These are phyloP conservation scores for Tetrahymena elliotti DNA, from an alignment of 73 alveolate species.

Conservation along the genomic window DNA sequence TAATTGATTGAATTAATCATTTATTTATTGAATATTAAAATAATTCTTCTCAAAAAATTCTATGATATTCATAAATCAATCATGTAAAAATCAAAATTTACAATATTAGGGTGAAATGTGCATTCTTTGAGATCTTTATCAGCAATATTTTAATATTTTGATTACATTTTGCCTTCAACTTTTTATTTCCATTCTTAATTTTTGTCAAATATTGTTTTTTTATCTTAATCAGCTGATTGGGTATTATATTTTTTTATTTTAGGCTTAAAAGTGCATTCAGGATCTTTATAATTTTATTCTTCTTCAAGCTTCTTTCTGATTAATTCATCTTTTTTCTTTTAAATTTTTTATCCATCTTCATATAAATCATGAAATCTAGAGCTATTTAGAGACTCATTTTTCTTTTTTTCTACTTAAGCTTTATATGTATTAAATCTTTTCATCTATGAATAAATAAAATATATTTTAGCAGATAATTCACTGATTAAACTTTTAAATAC, in stretches of 20 bases:
- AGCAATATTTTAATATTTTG: not conserved
- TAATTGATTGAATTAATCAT: not conserved
- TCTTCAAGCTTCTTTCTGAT: not conserved
- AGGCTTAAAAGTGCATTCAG: not conserved
- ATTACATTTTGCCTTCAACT: not conserved
- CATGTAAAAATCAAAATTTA: not conserved
- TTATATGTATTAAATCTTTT: not conserved
- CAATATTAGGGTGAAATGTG: not conserved
- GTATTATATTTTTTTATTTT: not conserved
- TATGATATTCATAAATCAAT: too few relatives aligned
- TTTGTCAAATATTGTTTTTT: not conserved
- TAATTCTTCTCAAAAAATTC: not conserved
- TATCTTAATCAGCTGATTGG: not conserved
- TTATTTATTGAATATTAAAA: too few relatives aligned
- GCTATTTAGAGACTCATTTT: not conserved
- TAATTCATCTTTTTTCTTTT: not conserved
- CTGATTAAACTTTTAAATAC: not conserved
- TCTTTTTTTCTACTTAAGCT: not conserved
- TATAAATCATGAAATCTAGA: not conserved
- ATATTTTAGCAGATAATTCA: not conserved
- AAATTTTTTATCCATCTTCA: not conserved
- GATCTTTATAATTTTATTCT: not conserved
- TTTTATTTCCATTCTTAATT: not conserved
- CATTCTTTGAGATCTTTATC: not conserved
- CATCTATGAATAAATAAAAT: not conserved